A percentile compares a stretch with the other conserved stretches of the same genome.
Evolutionary conservation across 306 rosid genomes (phyloP).

Genomic region (Sechiopsis laciniata): DNA sequence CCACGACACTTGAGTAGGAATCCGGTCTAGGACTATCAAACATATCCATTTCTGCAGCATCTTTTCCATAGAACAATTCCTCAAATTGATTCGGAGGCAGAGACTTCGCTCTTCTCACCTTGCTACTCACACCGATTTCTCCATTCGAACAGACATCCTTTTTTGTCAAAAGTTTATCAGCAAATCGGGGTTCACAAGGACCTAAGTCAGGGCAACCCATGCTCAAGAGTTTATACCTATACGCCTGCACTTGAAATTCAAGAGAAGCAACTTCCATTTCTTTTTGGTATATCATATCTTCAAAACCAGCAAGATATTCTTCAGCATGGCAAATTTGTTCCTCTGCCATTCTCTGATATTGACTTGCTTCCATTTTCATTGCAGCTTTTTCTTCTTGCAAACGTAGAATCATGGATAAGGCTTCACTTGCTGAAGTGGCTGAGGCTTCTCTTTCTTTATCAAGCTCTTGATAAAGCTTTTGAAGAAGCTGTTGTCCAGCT

Average conservation of each 20-base stretch:
- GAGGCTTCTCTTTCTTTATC: slow-evolving; percentile 95
- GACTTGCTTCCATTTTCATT: slow-evolving; percentile 83
- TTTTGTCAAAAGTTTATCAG: slow-evolving; percentile 28
- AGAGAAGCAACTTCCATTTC: slow-evolving; percentile 84
- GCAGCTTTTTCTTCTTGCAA: slow-evolving; percentile 95
- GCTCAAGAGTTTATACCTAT: slow-evolving; percentile 53
- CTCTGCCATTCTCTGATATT: slow-evolving; percentile 86
- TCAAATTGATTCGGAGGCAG: slow-evolving; percentile 51
- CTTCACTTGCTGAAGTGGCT: slow-evolving; percentile 75
- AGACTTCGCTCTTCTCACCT: slow-evolving; percentile 53
- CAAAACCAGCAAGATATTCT: slow-evolving; percentile 56
- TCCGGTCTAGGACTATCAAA: slow-evolving; percentile 36
- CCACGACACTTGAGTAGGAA: slow-evolving; percentile 22
- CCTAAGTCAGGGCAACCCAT: slow-evolving; percentile 44
- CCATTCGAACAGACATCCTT: slow-evolving; percentile 32
- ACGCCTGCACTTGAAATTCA: slow-evolving; percentile 67
- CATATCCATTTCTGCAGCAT: slow-evolving; percentile 38
- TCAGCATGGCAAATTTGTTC: slow-evolving; percentile 81
- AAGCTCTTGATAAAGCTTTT: slow-evolving; percentile 59
- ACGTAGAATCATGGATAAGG: slow-evolving; percentile 83
- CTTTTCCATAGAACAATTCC: slow-evolving; percentile 24
- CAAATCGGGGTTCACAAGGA: not conserved
- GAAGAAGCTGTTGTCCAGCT: slow-evolving; percentile 73
- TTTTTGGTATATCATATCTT: slow-evolving; percentile 67
- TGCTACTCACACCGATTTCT: slow-evolving; percentile 23